Evolutionary conservation across 23 red algal genomes (phyloP).

Genomic region (Rhodosorus marinus): DNA sequence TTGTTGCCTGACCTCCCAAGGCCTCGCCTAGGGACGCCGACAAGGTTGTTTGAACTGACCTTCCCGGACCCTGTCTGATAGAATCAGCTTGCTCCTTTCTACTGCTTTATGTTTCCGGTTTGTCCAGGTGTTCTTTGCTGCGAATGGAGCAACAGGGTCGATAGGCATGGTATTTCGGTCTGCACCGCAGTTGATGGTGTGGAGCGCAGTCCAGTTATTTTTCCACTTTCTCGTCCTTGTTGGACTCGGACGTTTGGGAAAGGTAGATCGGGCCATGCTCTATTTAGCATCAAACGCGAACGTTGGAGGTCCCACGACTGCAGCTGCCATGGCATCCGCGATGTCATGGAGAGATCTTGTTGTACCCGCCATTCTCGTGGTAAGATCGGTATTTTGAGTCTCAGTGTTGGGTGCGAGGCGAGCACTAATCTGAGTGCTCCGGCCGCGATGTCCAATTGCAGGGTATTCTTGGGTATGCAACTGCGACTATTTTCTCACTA

Average conservation of each 20-base stretch:
- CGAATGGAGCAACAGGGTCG: constrained; percentile 28
- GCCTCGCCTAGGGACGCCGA: too few relatives aligned
- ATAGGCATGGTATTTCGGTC: constrained; percentile 20
- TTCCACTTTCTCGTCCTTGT: constrained; percentile 38
- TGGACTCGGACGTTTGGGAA: neutral
- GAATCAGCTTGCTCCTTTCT: too few relatives aligned
- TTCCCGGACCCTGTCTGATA: too few relatives aligned
- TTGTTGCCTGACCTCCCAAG: too few relatives aligned
- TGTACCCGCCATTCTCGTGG: constrained; percentile 46
- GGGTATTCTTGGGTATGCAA: constrained; percentile 56
- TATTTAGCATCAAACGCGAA: constrained; percentile 58
- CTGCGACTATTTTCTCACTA: constrained; percentile 43
- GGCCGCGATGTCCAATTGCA: too few relatives aligned
- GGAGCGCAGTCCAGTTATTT: constrained; percentile 29
- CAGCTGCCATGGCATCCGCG: constrained; percentile 52
- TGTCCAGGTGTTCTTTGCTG: constrained; percentile 78
- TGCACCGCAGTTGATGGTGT: constrained; percentile 35
- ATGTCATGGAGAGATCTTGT: constrained; percentile 27
- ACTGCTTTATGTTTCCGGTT: constrained; percentile 47
- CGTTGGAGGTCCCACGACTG: constrained; percentile 69
- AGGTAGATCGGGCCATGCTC: constrained; percentile 11
- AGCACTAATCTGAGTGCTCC: too few relatives aligned
- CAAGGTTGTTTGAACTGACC: too few relatives aligned
- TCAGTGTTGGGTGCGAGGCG: too few relatives aligned
- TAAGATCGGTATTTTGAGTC: too few relatives aligned